phyloP scores from a whole-genome alignment of 495 filamentous ascomycete genomes.

The Hypoxylon fuscum region DNA sequence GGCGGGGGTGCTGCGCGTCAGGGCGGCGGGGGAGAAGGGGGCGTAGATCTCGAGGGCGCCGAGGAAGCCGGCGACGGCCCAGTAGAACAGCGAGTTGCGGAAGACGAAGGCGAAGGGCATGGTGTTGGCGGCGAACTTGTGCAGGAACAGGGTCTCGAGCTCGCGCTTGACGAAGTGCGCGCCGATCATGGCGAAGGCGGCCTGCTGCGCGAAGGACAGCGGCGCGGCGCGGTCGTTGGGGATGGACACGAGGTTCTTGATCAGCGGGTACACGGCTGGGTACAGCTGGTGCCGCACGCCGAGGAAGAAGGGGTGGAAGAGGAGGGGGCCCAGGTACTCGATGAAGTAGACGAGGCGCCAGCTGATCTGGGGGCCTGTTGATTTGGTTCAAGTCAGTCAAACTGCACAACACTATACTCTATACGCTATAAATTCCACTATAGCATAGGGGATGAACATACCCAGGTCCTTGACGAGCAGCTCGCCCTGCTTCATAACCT shows the following conservation, averaged over 20 bases:
- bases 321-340: conserved; percentile 93
- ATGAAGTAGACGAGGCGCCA: conserved; percentile 95
- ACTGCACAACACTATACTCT: background rate
- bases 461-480: conserved; percentile 94
- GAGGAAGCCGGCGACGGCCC: conserved; percentile 81
- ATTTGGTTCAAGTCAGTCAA: background rate
- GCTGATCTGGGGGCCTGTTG: conserved; percentile 82
- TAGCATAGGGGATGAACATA: conserved; percentile 57
- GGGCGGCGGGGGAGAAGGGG: conserved; percentile 69
- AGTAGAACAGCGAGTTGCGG: conserved; percentile 93
- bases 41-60: conserved; percentile 87
- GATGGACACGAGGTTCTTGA: conserved; percentile 48
- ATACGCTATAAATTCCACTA: too few species aligned
- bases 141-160: conserved; percentile 90
- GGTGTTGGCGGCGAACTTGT: conserved; percentile 92
- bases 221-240: conserved; percentile 17
- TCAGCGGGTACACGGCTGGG: conserved; percentile 62
- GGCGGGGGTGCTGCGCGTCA: conserved; percentile 50
- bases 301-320: conserved; percentile 81
- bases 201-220: conserved; percentile 72
- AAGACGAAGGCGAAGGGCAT: conserved; percentile 90
- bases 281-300: conserved; percentile 80
- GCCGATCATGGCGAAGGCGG: conserved; percentile 74
- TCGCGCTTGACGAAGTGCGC: conserved; percentile 96
- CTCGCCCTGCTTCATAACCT: conserved; percentile 72